These are phyloP conservation scores for Neofusicoccum sp. DNA, from an alignment of 2,329 filamentous ascomycete genomes.

Conservation along the genomic window DNA sequence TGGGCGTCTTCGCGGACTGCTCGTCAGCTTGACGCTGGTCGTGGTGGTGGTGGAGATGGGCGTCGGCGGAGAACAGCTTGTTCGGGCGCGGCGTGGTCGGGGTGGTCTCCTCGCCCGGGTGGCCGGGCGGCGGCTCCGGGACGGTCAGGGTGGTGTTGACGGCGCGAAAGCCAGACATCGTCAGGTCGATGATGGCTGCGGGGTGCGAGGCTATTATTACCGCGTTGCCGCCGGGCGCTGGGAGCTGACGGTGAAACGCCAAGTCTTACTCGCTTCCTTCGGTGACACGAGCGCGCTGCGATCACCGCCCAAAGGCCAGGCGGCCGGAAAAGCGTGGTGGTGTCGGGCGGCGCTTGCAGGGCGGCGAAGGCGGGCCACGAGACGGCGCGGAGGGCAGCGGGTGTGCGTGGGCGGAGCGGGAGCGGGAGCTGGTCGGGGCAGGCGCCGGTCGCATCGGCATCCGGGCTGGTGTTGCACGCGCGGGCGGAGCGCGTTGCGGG, in stretches of 20 bases:
- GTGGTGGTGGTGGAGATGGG: constrained; percentile 29
- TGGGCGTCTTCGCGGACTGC: constrained; percentile 58
- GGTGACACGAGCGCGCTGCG: constrained; percentile 19
- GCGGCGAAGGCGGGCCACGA: constrained; percentile 3
- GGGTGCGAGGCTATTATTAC: constrained; percentile 19
- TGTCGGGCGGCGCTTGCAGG: constrained; percentile 14
- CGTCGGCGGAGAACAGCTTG: constrained; percentile 41
- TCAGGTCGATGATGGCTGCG: constrained; percentile 14
- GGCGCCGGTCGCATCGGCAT: constrained; percentile 18
- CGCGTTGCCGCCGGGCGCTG: constrained; percentile 12
- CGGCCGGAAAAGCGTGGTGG: constrained; percentile 16
- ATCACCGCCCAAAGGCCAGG: constrained; percentile 19
- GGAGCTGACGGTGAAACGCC: constrained; percentile 20
- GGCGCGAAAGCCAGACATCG: constrained; percentile 59
- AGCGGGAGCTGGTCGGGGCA: constrained; percentile 1
- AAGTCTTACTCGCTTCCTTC: constrained; percentile 19
- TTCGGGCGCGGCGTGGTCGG: constrained; percentile 56
- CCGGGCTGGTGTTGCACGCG: constrained; percentile 15
- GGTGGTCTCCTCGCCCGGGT: constrained; percentile 53
- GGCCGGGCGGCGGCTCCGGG: constrained; percentile 41
- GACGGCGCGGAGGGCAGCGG: background rate
- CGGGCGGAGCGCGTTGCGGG: constrained; percentile 1
- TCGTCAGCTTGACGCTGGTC: constrained; percentile 38
- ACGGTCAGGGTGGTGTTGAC: constrained; percentile 57
- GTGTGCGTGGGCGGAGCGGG: constrained; percentile 6